Evolutionary conservation across 805 yeast species (phyloP).

Genomic region (Saccharomycopsis sp.): DNA sequence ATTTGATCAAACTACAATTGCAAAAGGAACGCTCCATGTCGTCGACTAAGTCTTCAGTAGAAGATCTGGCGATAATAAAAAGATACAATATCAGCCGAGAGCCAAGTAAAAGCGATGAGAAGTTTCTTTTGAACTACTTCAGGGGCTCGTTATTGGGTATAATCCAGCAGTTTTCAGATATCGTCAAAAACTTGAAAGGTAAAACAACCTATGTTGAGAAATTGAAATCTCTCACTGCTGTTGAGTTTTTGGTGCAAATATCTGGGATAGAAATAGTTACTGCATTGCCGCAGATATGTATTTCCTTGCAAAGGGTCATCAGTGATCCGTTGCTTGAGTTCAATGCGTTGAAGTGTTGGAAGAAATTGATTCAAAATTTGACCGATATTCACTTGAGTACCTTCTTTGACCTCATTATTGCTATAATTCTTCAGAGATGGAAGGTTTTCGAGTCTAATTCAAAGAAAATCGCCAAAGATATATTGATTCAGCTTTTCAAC

Average conservation of each 20-base stretch:
- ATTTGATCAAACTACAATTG: conserved; percentile 28
- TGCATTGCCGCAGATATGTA: conserved; percentile 77
- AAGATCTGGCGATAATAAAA: conserved; percentile 17
- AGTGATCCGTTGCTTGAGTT: conserved; percentile 54
- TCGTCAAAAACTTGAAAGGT: conserved; percentile 67
- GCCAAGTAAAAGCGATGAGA: conserved; percentile 27
- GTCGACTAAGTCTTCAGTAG: conserved; percentile 21
- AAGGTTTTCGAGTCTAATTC: conserved; percentile 41
- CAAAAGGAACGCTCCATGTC: conserved; percentile 1
- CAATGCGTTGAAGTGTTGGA: conserved; percentile 64
- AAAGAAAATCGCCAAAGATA: conserved; percentile 43
- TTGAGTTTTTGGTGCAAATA: conserved; percentile 55
- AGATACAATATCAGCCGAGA: conserved; percentile 23
- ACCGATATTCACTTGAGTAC: conserved; percentile 52
- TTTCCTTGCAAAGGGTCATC: conserved; percentile 75
- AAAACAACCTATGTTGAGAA: conserved; percentile 67
- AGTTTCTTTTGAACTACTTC: conserved; percentile 35
- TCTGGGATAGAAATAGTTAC: conserved; percentile 50
- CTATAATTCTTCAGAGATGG: conserved; percentile 70
- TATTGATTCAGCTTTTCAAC: conserved; percentile 36
- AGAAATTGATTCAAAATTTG: conserved; percentile 49
- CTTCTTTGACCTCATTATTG: conserved; percentile 65
- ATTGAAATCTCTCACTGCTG: conserved; percentile 63
- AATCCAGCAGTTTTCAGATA: conserved; percentile 72
- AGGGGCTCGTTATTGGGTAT: conserved; percentile 63